Conservation (phyloP, 1,284 basidiomycete species). For the Marasmius tenuissimus region DNA sequence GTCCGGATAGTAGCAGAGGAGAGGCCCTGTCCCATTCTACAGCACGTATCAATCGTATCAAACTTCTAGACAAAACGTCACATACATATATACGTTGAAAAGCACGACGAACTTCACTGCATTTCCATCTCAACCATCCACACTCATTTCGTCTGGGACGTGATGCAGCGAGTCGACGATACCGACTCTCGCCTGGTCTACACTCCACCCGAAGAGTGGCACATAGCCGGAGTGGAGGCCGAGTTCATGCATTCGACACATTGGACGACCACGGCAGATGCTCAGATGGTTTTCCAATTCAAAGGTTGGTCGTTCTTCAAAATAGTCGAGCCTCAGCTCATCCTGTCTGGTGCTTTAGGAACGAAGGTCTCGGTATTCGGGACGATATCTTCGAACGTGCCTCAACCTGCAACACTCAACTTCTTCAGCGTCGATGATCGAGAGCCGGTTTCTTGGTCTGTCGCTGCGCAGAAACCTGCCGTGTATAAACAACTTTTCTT, state of each 20-base stretch:
- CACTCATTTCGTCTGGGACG: no score
- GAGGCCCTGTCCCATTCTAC: no score
- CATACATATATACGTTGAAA: no score
- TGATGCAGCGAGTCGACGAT: background rate
- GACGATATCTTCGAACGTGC: background rate
- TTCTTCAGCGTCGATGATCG: background rate
- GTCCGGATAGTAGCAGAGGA: no score
- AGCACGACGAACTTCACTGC: no score
- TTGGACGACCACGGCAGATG: background rate
- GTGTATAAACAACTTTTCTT: background rate
- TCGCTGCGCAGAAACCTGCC: background rate
- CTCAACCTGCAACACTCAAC: background rate
- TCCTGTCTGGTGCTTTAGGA: background rate
- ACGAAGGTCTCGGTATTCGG: background rate
- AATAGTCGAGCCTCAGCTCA: background rate
- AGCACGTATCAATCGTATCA: no score
- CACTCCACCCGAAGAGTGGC: background rate
- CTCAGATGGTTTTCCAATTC: background rate
- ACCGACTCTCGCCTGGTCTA: background rate
- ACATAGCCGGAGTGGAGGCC: background rate
- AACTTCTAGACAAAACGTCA: no score
- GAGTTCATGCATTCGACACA: background rate
- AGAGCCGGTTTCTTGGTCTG: background rate
- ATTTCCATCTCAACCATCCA: no score
- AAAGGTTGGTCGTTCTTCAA: background rate